These are phyloP conservation scores for Carnegiea gigantea DNA, from an alignment of 179 eudicot species.

Conservation along the genomic window DNA sequence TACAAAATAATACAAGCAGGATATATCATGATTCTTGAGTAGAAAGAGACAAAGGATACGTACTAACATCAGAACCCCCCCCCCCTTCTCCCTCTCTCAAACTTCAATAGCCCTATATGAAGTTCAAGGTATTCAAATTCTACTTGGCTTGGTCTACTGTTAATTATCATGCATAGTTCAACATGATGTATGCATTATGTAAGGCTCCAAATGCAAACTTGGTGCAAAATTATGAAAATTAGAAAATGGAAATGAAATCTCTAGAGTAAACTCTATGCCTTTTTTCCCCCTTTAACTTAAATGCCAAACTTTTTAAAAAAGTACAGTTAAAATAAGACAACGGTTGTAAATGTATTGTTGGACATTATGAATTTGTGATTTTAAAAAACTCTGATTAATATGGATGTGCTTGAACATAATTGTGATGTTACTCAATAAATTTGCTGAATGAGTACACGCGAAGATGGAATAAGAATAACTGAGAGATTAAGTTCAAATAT, in stretches of 20 bases:
- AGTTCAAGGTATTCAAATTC: background rate
- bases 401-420: too few relatives aligned
- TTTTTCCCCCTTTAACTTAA: background rate
- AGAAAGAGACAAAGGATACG: constrained; percentile 27
- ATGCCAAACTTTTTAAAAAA: background rate
- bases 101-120: background rate
- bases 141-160: background rate
- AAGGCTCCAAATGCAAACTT: background rate
- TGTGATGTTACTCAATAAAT: too few relatives aligned
- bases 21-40: constrained; percentile 16
- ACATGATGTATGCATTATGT: constrained; percentile 5
- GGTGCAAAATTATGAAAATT: too few relatives aligned
- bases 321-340: too few relatives aligned
- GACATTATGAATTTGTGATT: too few relatives aligned
- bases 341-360: too few relatives aligned
- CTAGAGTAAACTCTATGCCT: too few relatives aligned
- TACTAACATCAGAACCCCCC: background rate
- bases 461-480: too few relatives aligned
- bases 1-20: constrained; percentile 10
- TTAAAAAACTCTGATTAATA: too few relatives aligned
- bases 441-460: too few relatives aligned
- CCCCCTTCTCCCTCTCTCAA: background rate
- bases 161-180: background rate
- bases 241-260: too few relatives aligned
- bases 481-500: too few relatives aligned